phyloP scores from a whole-genome alignment of 2,329 filamentous ascomycete species.

The Trichoderma simmonsii region DNA sequence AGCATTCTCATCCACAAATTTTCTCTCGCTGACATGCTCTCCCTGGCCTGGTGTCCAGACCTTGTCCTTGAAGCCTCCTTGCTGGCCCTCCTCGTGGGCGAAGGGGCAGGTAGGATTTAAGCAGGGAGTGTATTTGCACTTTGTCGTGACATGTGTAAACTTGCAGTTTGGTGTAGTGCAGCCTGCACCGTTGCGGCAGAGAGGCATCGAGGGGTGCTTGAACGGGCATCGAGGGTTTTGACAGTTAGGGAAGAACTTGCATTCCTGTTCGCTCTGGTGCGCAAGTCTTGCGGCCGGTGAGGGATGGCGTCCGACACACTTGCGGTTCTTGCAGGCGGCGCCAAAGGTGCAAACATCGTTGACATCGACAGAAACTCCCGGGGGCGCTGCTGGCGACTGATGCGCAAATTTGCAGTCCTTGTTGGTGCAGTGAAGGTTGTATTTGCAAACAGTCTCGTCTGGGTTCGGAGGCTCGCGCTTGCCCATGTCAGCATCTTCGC shows the following conservation, averaged over 20 bases:
- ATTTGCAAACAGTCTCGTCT: constrained; percentile 78
- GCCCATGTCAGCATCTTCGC: constrained; percentile 63
- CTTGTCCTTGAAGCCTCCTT: constrained; percentile 80
- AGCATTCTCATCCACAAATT: constrained; percentile 71
- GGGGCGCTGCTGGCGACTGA: constrained; percentile 85
- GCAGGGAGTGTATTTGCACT: constrained; percentile 90
- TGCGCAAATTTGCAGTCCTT: constrained; percentile 90
- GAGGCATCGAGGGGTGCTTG: constrained; percentile 79
- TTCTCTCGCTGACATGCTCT: constrained; percentile 80
- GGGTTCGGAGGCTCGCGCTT: constrained; percentile 54
- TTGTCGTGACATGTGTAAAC: constrained; percentile 80
- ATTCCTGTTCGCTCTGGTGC: constrained; percentile 80
- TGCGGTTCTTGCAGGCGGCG: constrained; percentile 90
- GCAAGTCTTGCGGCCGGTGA: constrained; percentile 78
- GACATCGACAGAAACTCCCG: constrained; percentile 73
- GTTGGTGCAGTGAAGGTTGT: constrained; percentile 84
- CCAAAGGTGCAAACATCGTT: constrained; percentile 79
- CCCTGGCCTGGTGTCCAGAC: constrained; percentile 72
- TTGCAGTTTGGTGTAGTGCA: constrained; percentile 81
- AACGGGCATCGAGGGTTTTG: constrained; percentile 85
- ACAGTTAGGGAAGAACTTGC: constrained; percentile 89
- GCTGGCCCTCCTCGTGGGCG: constrained; percentile 88
- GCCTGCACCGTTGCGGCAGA: constrained; percentile 87
- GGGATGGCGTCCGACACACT: constrained; percentile 88
- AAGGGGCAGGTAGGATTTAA: constrained; percentile 84